These are phyloP conservation scores for Beauveria bassiana DNA, from an alignment of 2,329 filamentous ascomycete genomes.

Conservation along the genomic window DNA sequence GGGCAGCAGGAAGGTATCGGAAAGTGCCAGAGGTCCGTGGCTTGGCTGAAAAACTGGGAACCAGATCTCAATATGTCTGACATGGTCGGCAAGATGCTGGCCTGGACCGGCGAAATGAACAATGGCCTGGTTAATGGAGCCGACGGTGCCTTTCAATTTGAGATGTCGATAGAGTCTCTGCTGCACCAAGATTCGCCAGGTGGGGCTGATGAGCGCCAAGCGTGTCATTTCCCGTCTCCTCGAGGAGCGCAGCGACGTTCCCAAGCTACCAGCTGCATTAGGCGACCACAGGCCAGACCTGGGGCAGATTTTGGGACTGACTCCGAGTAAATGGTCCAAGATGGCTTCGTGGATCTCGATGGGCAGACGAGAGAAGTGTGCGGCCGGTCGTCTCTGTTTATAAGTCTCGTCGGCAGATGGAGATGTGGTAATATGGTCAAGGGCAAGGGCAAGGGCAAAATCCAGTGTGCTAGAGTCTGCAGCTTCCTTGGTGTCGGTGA, in stretches of 20 bases:
- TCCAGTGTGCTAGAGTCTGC: slow-evolving; percentile 23
- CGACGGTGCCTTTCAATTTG: slow-evolving; percentile 63
- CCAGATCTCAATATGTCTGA: slow-evolving; percentile 70
- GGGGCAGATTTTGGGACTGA: slow-evolving; percentile 48
- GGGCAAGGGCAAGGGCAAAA: slow-evolving; percentile 21
- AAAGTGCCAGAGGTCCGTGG: slow-evolving; percentile 34
- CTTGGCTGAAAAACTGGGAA: slow-evolving; percentile 65
- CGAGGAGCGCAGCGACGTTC: slow-evolving; percentile 57
- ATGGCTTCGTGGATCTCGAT: slow-evolving; percentile 66
- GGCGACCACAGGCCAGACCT: slow-evolving; percentile 47
- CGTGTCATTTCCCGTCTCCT: slow-evolving; percentile 59
- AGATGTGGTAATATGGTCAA: background rate
- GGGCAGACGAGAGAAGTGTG: slow-evolving; percentile 47
- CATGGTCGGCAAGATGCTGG: slow-evolving; percentile 51
- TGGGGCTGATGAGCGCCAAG: slow-evolving; percentile 51
- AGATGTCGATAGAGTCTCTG: slow-evolving; percentile 67
- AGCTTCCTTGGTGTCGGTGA: slow-evolving; percentile 33
- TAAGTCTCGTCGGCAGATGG: background rate
- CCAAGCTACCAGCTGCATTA: slow-evolving; percentile 51
- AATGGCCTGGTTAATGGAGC: slow-evolving; percentile 52
- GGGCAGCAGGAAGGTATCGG: slow-evolving; percentile 38
- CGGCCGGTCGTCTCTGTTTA: slow-evolving; percentile 15
- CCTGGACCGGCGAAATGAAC: slow-evolving; percentile 50
- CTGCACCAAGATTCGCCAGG: slow-evolving; percentile 64
- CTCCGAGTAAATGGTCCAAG: slow-evolving; percentile 63